A percentile compares a stretch with the other conserved stretches of the same genome.
These are phyloP conservation scores for Porphyrellus sp. DNA, from an alignment of 1,284 basidiomycete species.

Conservation along the genomic window DNA sequence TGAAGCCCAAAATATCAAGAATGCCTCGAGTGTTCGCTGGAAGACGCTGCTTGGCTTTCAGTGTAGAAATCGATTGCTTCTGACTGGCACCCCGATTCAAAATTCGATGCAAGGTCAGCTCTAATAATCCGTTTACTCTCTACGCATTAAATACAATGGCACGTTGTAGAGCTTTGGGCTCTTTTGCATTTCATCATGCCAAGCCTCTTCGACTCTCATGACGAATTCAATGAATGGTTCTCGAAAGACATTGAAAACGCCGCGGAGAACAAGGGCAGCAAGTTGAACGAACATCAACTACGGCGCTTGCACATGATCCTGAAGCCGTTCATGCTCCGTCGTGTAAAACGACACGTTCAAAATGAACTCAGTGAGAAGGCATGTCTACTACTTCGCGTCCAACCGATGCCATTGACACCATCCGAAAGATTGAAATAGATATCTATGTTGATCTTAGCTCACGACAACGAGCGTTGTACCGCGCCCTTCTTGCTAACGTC, in stretches of 20 bases:
- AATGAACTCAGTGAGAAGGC: constrained; percentile 99
- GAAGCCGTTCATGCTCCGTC: constrained; percentile 98
- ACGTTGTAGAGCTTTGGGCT: constrained; percentile 92
- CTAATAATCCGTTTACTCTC: not conserved
- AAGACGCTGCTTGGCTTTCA: constrained; percentile 96
- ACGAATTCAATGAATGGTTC: constrained; percentile 99
- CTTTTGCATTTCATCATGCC: constrained; percentile 99
- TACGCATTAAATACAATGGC: constrained; percentile 15
- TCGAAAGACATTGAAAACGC: constrained; percentile 99
- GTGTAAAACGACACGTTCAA: constrained; percentile 98
- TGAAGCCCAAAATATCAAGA: constrained; percentile 99
- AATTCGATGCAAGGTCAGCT: constrained; percentile 96
- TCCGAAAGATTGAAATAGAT: constrained; percentile 87
- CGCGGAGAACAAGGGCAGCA: constrained; percentile 86
- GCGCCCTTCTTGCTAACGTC: constrained; percentile 86
- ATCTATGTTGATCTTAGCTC: constrained; percentile 94
- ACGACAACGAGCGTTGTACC: constrained; percentile 91
- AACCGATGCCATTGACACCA: constrained; percentile 2
- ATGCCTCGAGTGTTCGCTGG: constrained; percentile 95
- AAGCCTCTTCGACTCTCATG: constrained; percentile 96
- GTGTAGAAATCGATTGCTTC: constrained; percentile 90
- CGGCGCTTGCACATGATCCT: constrained; percentile 97
- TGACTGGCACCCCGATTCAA: constrained; percentile 98
- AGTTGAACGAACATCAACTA: constrained; percentile 94
- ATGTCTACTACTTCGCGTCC: constrained; percentile 6